Base-by-base conservation (phyloP, 129 eudicot species). In the Smallanthus sonchifolius region DNA sequence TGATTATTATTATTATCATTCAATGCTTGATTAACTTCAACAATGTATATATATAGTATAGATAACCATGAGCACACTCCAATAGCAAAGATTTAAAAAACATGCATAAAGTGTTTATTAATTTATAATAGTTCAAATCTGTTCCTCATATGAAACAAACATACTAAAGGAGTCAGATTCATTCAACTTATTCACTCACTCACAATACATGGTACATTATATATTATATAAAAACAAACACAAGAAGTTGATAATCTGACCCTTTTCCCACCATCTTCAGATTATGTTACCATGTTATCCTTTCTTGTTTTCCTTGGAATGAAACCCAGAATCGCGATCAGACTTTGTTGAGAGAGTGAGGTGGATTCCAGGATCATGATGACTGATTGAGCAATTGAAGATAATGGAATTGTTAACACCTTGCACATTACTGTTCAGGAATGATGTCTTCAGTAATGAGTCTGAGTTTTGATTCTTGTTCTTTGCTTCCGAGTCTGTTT, bases 381-480 rank as follows among this genome's bases (percentile, higher is more conserved):
- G 85, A 45, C 51, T 55, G 65, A 61, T 72, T 16, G 43, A 39
- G 66, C 72, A 65, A 17, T 85, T 79, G 69, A 28, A 79, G 42
- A 88, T 51, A 38, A 88, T 78, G 8, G 90, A 83, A 70, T 85
- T 88, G 69, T 88, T 88, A 61, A 85, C 78, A 54, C 91, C 92
- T 77, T 90, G 96, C 4, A 90, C 90, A 81, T 90, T 90, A 78
- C 79, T 87, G 80, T 90, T 90, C 51, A 85, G 57, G 72, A 69
- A 76, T 16, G 92, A 74, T 2, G 62, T 73, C 69, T 67, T 83
- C 3, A 87, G 79, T 10, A 64, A 47, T 8, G 80, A 6, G 68
- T 44, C 52, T 59, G 80, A 37, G 20, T 71, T 81, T 10, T 72
- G 70, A 17, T 75, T 61, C 32, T 70, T 72, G 62, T 75, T 52